Evolutionary conservation across 2,329 filamentous ascomycete genomes (phyloP).

Genomic region (Calonectria fujianensis): DNA sequence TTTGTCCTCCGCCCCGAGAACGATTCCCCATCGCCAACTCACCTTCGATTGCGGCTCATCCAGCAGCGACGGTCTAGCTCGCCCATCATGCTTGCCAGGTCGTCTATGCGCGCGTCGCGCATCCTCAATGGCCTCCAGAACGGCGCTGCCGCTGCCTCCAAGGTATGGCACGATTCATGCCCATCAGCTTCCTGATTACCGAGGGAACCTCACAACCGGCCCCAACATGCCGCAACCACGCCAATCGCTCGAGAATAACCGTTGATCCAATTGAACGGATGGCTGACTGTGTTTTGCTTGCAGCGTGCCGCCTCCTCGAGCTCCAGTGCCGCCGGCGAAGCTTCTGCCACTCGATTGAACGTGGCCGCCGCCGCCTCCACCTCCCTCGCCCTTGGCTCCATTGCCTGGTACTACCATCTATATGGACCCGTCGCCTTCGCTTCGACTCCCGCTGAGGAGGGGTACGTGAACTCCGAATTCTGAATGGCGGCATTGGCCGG

Average conservation of each 20-base stretch:
- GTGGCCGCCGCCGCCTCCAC: constrained; percentile 91
- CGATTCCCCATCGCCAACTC: constrained; percentile 61
- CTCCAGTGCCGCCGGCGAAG: constrained; percentile 81
- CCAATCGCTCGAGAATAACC: constrained; percentile 56
- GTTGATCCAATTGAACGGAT: constrained; percentile 48
- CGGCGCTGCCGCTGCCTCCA: constrained; percentile 81
- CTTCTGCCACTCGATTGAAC: constrained; percentile 87
- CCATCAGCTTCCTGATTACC: constrained; percentile 57
- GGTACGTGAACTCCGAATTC: constrained; percentile 78
- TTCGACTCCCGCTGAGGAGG: constrained; percentile 96
- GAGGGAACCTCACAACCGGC: constrained; percentile 58
- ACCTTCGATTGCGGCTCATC: constrained; percentile 60
- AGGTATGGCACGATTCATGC: constrained; percentile 76
- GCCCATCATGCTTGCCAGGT: constrained; percentile 93
- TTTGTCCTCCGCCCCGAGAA: constrained; percentile 63
- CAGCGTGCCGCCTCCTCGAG: constrained; percentile 83
- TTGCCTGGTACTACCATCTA: constrained; percentile 98
- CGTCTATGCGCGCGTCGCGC: constrained; percentile 91
- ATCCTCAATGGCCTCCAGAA: constrained; percentile 86
- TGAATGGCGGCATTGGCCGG: constrained; percentile 36
- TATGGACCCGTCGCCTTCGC: constrained; percentile 93
- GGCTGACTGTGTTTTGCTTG: constrained; percentile 62
- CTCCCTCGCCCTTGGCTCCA: constrained; percentile 88
- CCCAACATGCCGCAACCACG: constrained; percentile 49
- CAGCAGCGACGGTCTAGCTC: constrained; percentile 63